Base-by-base conservation (phyloP, 257 asterid species). In the Linderniella brevidens region DNA sequence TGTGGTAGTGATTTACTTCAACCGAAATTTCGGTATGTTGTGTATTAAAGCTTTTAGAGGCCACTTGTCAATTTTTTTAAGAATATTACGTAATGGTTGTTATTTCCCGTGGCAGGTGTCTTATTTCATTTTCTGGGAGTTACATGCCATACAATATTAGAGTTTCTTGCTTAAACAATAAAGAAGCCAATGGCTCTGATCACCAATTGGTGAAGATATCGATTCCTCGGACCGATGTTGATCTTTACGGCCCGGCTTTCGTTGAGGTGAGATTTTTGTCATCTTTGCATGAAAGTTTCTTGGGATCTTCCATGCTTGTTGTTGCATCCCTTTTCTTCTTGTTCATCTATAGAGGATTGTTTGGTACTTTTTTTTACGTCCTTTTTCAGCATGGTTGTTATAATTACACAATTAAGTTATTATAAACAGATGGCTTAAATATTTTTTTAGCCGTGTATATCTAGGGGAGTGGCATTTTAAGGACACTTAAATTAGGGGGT, bases 1-100 rank as follows among this genome's bases (percentile, higher is more conserved):
- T 76, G 87, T 68, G 98, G 98, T 67, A 84, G 78, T 58, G 68
- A 76, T 61, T 68, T 88, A 50, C 82, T 84, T 48, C 96, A 84
- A 64, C 70, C 94, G 11, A 70, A 75, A 53, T 64, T 80, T 60
- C 74, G 94, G 98, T 88, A 78, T 57, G 67, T 37, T 14, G 8
- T 47, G 37, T 2, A 38, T 3, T 48, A 37, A 13, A 12, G 17
- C 16, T 35, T 4, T 18, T 46, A n/a, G n/a, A n/a, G n/a, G n/a
- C n/a, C 29, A 41, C 18, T 14, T 41, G 40, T 25, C 46, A 17
- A 35, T 10, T 44, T 13, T 20, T 15, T 6, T 10, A 14, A 32
- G 17, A 19, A 37, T 17, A 35, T 39, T 32, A 32, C 49, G 4
- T 1, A 8, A 5, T 58, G 65, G 46, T 40, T 41, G 14, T 18